Evolutionary conservation across 2,329 filamentous ascomycete species (phyloP), one percentile per base, ranked within the genome.

Genomic region (Aspergillus terreus): DNA sequence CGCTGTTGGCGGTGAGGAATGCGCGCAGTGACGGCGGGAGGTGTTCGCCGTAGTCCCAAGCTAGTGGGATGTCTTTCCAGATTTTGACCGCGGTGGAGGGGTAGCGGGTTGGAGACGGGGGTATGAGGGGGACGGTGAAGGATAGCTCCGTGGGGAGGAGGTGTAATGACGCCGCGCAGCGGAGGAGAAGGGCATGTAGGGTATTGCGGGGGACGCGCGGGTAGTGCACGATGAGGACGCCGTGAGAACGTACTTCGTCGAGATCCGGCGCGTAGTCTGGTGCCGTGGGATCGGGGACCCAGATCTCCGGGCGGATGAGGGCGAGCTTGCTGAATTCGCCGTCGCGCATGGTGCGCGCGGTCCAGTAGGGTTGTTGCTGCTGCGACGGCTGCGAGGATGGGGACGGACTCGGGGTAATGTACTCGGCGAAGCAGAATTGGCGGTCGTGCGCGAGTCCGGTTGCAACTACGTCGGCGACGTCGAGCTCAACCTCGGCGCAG

Each of bases 391-490:
- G 21, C 21, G 25, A 7, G 25, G 40, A 44, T 50, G 48, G n/a
- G 6, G 19, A 52, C 9, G 46, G 48, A 47, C 67, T 61, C 32
- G 68, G 68, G 4, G 70, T 70, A 33, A 75, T 67, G 38, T 77
- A 68, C 68, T 92, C 86, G 1, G 88, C 90, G 66, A 96, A 89
- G 44, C 84, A 86, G 74, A 91, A 95, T 59, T 92, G 82, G 5
- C 90, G 83, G 71, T 96, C 91, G 69, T 87, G 88, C 66, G 86
- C 81, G 51, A 95, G 77, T 2, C 91, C 90, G 2, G 82, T 82
- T 5, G 82, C 75, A 43, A 89, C 71, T 14, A 94, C 78, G 49
- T 82, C 80, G 53, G 82, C 82, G 54, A 78, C 74, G 47, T 81
- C 73, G 44, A 96, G 71, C 71, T 94, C 89, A 49, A 95, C 83